Evolutionary conservation across 2,329 filamentous ascomycete genomes (phyloP).

Genomic region (Chrysoporthe cubensis): DNA sequence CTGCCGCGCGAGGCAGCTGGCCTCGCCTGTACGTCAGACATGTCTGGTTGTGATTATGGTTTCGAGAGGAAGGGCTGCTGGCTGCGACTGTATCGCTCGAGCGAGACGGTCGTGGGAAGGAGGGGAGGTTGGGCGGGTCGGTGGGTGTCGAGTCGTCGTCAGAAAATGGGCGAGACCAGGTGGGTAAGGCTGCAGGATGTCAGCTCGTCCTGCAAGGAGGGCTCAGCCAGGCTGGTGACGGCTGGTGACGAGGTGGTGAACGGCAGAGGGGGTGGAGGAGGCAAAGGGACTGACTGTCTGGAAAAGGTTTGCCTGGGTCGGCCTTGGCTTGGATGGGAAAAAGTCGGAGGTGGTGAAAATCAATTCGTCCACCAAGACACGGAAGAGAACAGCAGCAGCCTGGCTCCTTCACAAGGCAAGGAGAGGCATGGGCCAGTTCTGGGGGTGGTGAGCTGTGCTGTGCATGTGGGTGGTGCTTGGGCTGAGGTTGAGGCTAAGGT

Average conservation of each 20-base stretch:
- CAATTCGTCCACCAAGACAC: constrained; percentile 6
- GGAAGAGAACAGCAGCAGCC: constrained; percentile 8
- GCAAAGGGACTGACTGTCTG: not conserved
- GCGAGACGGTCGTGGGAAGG: constrained; percentile 34
- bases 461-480: constrained; percentile 13
- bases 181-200: constrained; percentile 14
- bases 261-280: not conserved
- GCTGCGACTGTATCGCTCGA: not conserved
- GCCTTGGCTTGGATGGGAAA: not conserved
- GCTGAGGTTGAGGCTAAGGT: constrained; percentile 17
- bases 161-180: constrained; percentile 3
- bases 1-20: constrained; percentile 83
- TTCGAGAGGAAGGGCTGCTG: constrained; percentile 35
- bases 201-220: not conserved
- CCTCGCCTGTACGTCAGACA: constrained; percentile 95
- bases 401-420: constrained; percentile 14
- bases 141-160: not conserved
- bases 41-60: constrained; percentile 54
- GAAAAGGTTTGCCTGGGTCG: not conserved
- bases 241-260: not conserved
- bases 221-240: not conserved
- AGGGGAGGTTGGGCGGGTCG: not conserved
- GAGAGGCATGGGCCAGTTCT: constrained; percentile 14
- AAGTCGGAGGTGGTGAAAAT: constrained; percentile 5
- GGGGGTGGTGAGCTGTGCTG: constrained; percentile 2